These are phyloP conservation scores for Thermomyces lanuginosus DNA, from an alignment of 2,329 filamentous ascomycete genomes.

Conservation along the genomic window DNA sequence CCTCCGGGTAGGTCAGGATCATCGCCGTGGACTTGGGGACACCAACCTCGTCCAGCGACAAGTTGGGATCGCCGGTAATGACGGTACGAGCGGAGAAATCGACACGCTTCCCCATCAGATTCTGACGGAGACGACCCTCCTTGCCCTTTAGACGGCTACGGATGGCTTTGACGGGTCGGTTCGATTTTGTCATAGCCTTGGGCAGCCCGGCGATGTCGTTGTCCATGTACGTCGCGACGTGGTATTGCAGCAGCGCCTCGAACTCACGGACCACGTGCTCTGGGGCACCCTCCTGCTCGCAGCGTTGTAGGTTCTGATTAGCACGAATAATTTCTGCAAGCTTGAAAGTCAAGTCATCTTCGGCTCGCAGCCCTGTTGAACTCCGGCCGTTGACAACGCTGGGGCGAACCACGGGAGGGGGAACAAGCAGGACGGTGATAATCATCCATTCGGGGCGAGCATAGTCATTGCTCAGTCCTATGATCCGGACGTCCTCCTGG, in stretches of 20 bases:
- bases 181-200: conserved; percentile 90
- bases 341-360: conserved; percentile 99
- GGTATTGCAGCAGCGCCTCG: conserved; percentile 82
- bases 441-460: conserved; percentile 98
- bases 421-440: conserved; percentile 83
- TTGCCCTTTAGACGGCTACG: conserved; percentile 97
- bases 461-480: conserved; percentile 88
- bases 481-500: conserved; percentile 62
- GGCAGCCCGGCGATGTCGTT: conserved; percentile 96
- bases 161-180: conserved; percentile 89
- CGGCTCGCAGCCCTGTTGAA: conserved; percentile 77
- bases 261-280: conserved; percentile 85
- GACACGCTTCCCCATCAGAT: conserved; percentile 98
- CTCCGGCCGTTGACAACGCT: conserved; percentile 96
- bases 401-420: conserved; percentile 84
- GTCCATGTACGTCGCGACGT: conserved; percentile 98
- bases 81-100: conserved; percentile 99
- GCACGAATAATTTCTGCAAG: conserved; percentile 95
- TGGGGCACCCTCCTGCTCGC: conserved; percentile 78
- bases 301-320: conserved; percentile 85
- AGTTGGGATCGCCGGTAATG: conserved; percentile 94
- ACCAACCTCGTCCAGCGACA: conserved; percentile 92
- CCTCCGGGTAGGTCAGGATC: conserved; percentile 89
- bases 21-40: conserved; percentile 86
- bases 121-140: conserved; percentile 91